Conservation (phyloP, 2,329 filamentous ascomycete genomes). For the Diplodia scrobiculata region DNA sequence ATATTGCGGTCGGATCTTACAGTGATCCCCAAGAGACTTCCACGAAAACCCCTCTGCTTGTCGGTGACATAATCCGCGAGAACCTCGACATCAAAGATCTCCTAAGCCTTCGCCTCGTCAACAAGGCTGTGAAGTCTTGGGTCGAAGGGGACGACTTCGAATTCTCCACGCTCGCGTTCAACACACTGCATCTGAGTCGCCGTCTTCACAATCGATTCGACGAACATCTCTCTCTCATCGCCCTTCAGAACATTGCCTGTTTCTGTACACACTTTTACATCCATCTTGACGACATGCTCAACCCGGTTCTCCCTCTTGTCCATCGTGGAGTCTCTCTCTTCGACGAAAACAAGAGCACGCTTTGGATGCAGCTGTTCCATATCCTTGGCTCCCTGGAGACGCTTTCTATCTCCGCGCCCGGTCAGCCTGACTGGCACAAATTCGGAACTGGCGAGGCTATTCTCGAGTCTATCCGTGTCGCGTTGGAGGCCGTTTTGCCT, state of each 20-base stretch:
- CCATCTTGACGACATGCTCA: background rate
- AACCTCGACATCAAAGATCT: conserved; percentile 10
- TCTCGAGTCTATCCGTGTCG: conserved; percentile 16
- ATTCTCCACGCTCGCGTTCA: conserved; percentile 3
- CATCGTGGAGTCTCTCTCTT: background rate
- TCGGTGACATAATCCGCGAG: background rate
- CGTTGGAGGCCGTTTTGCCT: conserved; percentile 1
- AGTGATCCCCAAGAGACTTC: background rate
- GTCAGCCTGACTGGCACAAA: conserved; percentile 4
- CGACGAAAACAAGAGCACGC: background rate
- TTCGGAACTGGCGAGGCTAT: conserved; percentile 6
- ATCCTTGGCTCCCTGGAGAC: background rate
- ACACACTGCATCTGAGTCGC: background rate
- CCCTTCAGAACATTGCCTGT: background rate
- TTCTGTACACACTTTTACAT: conserved; percentile 15
- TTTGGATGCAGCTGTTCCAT: conserved; percentile 3
- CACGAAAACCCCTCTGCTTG: background rate
- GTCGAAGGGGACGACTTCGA: background rate
- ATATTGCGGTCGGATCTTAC: background rate
- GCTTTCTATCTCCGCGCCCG: conserved; percentile 5
- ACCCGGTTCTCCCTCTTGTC: background rate
- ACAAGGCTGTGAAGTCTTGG: conserved; percentile 11
- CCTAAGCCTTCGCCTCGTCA: conserved; percentile 1
- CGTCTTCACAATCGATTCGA: background rate
- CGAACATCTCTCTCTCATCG: background rate